Conservation (phyloP, 805 yeast genomes). For the Starmerella asiatica region DNA sequence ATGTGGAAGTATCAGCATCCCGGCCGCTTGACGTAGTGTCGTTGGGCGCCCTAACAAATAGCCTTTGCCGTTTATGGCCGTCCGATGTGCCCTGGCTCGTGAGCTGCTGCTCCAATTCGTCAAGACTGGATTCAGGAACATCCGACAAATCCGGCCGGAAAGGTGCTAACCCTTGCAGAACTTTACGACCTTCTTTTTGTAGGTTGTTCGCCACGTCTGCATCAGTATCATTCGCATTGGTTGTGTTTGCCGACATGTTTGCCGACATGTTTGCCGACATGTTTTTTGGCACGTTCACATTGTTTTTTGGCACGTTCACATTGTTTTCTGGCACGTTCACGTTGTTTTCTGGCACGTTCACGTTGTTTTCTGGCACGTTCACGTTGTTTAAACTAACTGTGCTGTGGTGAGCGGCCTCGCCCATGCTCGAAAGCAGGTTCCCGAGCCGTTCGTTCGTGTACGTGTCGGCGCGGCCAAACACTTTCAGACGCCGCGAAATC, state of each 20-base stretch:
- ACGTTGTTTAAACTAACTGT: too few species aligned
- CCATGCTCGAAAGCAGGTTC: slow-evolving; percentile 17
- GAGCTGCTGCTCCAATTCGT: slow-evolving; percentile 16
- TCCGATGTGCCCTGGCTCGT: slow-evolving; percentile 10
- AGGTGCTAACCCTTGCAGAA: slow-evolving; percentile 14
- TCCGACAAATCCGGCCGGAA: slow-evolving; percentile 9
- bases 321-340: not conserved
- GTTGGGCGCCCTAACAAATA: not conserved
- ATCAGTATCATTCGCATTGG: slow-evolving; percentile 14
- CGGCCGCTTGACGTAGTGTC: slow-evolving; percentile 10
- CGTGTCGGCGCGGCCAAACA: slow-evolving; percentile 20
- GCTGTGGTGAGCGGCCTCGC: too few species aligned
- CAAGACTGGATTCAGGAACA: slow-evolving; percentile 17
- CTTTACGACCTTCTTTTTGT: slow-evolving; percentile 15
- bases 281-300: not conserved
- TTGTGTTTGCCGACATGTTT: not conserved
- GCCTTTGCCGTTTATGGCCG: not conserved
- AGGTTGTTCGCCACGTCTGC: slow-evolving; percentile 9
- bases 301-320: not conserved
- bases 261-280: not conserved
- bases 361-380: not conserved
- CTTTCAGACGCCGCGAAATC: slow-evolving; percentile 16
- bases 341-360: not conserved
- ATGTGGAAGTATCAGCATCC: not conserved
- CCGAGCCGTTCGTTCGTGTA: slow-evolving; percentile 21